A percentile compares a stretch with the other conserved stretches of the same genome.
Conservation (phyloP, 768 basidiomycete genomes). For the Xerocomellus chrysenteron region DNA sequence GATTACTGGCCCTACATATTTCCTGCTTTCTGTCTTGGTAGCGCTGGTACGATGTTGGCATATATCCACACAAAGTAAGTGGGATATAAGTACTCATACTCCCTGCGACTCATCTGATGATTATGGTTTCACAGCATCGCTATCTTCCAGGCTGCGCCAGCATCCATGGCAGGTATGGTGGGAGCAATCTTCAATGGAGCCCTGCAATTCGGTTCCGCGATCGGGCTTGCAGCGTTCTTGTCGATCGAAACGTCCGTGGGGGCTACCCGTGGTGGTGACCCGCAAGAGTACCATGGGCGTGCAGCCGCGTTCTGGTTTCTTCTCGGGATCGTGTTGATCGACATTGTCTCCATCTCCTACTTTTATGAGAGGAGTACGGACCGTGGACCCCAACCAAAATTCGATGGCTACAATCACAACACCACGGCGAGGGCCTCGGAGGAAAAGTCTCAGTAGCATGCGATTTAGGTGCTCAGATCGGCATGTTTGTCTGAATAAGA, state of each 20-base stretch:
- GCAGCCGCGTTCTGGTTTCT: conserved; percentile 47
- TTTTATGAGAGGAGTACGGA: conserved; percentile 35
- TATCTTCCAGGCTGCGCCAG: conserved; percentile 47
- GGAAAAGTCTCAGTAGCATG: background rate
- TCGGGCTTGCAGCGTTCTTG: conserved; percentile 47
- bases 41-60: conserved; percentile 43
- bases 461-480: background rate
- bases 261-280: conserved; percentile 32
- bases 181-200: conserved; percentile 57
- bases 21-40: conserved; percentile 50
- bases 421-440: background rate
- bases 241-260: conserved; percentile 50
- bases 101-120: background rate
- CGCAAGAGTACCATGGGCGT: conserved; percentile 38
- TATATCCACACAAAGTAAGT: conserved; percentile 51
- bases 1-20: conserved; percentile 49
- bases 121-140: conserved; percentile 39
- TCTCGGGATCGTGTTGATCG: conserved; percentile 35
- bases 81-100: background rate
- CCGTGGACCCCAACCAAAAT: background rate
- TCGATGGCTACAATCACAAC: background rate
- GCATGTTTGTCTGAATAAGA: background rate
- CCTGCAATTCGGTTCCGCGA: conserved; percentile 52
- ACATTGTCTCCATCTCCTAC: conserved; percentile 31
- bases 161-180: conserved; percentile 51